These are phyloP conservation scores for Plasmodium gallinaceum DNA, from an alignment of 169 alveolate genomes.

Conservation along the genomic window DNA sequence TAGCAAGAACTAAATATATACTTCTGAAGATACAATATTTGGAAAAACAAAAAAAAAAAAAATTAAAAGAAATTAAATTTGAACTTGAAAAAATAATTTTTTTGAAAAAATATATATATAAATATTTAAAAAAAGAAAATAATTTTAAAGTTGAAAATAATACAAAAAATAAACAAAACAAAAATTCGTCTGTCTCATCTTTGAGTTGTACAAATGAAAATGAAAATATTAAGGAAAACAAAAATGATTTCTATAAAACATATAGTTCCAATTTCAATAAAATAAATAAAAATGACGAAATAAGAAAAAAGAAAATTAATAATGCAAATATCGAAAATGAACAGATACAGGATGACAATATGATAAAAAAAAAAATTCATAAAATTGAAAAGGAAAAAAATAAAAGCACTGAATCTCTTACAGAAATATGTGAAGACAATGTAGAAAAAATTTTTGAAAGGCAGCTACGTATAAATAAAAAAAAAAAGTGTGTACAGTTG, in stretches of 20 bases:
- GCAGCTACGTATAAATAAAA: neutral
- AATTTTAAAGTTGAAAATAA: neutral
- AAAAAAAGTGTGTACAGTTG: slow-evolving; percentile 7
- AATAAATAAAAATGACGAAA: neutral
- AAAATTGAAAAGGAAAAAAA: too few species aligned
- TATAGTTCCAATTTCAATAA: neutral
- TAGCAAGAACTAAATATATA: neutral
- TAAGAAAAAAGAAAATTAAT: neutral
- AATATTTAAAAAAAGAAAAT: neutral
- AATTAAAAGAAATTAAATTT: slow-evolving; percentile 6
- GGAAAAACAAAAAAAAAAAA: slow-evolving; percentile 23
- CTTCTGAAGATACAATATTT: slow-evolving; percentile 22
- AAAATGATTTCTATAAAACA: too few species aligned
- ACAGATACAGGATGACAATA: too few species aligned
- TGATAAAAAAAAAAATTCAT: too few species aligned
- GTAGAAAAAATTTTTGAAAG: neutral
- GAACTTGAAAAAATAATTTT: slow-evolving; percentile 13
- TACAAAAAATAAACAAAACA: neutral
- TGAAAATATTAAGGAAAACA: neutral
- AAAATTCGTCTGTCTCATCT: too few species aligned
- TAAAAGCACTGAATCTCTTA: too few species aligned
- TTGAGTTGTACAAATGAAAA: neutral
- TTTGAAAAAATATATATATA: slow-evolving; percentile 1
- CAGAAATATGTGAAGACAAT: too few species aligned
- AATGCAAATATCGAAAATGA: too few species aligned